Percentiles rank a stretch among this genome's conserved stretches.
Evolutionary conservation across 2,329 filamentous ascomycete genomes (phyloP).

Genomic region (Scleromitrula shiraiana): DNA sequence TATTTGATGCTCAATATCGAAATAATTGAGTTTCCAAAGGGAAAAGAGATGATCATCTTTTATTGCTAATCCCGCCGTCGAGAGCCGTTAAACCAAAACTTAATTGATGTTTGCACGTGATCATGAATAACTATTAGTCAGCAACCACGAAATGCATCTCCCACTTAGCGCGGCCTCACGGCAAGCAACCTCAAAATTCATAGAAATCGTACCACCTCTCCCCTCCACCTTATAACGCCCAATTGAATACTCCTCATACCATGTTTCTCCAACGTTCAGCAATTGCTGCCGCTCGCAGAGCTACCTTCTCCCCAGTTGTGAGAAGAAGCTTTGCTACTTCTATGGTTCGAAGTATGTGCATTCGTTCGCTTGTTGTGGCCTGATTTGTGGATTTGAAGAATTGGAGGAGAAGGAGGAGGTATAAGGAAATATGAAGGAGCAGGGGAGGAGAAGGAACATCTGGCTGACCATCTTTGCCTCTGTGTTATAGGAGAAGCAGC

Average conservation of each 20-base stretch:
- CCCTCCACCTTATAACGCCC: conserved; percentile 2
- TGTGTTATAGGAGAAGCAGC: conserved; percentile 27
- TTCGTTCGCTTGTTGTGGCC: conserved; percentile 15
- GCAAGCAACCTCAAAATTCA: conserved; percentile 7
- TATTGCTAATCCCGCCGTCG: too few species aligned
- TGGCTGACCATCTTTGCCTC: too few species aligned
- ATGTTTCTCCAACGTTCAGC: conserved; percentile 61
- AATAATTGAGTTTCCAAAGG: too few species aligned
- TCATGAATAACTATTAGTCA: neutral
- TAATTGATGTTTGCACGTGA: neutral
- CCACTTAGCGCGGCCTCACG: neutral
- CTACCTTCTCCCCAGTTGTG: conserved; percentile 43
- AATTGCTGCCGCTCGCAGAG: conserved; percentile 52
- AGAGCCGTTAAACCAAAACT: too few species aligned
- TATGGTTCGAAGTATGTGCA: conserved; percentile 49
- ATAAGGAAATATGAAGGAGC: neutral
- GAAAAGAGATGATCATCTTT: too few species aligned
- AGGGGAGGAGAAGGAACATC: neutral
- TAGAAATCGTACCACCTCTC: conserved; percentile 9
- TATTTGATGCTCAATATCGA: too few species aligned
- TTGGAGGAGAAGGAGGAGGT: neutral
- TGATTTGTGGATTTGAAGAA: neutral
- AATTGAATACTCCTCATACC: conserved; percentile 22
- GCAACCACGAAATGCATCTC: neutral
- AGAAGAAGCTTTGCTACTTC: conserved; percentile 54